Percentiles rank a stretch among this genome's conserved stretches.
These are phyloP conservation scores for Blastobotrys attinorum DNA, from an alignment of 805 yeast species.

Conservation along the genomic window DNA sequence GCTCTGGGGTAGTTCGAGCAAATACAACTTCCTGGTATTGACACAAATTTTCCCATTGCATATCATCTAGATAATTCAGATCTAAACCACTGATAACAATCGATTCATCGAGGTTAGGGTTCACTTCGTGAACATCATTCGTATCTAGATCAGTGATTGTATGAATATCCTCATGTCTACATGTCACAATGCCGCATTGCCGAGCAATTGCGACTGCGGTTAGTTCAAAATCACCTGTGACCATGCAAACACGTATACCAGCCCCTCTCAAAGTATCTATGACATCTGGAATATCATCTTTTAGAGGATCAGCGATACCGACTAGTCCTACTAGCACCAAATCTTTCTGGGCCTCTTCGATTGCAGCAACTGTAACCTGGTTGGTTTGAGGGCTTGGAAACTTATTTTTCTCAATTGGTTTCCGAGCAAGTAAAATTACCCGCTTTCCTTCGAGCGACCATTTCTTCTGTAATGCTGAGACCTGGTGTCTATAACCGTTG, in stretches of 20 bases:
- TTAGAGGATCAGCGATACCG: slow-evolving; percentile 44
- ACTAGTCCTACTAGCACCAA: slow-evolving; percentile 38
- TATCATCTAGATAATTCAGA: slow-evolving; percentile 19
- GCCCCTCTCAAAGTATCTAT: slow-evolving; percentile 38
- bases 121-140: neutral
- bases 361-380: neutral
- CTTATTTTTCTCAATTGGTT: neutral
- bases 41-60: slow-evolving; percentile 36
- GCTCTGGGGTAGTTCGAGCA: slow-evolving; percentile 39
- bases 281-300: slow-evolving; percentile 37
- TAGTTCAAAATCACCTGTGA: slow-evolving; percentile 29
- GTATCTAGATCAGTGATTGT: neutral
- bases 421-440: slow-evolving; percentile 4
- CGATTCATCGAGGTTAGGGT: neutral
- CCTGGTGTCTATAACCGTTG: neutral
- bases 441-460: slow-evolving; percentile 4
- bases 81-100: slow-evolving; percentile 4
- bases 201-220: slow-evolving; percentile 44
- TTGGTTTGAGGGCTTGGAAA: neutral
- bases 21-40: slow-evolving; percentile 34
- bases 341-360: slow-evolving; percentile 26
- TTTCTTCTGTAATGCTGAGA: neutral
- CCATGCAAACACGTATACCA: slow-evolving; percentile 42
- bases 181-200: slow-evolving; percentile 41
- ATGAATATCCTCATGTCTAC: neutral